Evolutionary conservation across 805 yeast species (phyloP), one percentile per base, ranked within the genome.

Genomic region (Millerozyma acaciae): DNA sequence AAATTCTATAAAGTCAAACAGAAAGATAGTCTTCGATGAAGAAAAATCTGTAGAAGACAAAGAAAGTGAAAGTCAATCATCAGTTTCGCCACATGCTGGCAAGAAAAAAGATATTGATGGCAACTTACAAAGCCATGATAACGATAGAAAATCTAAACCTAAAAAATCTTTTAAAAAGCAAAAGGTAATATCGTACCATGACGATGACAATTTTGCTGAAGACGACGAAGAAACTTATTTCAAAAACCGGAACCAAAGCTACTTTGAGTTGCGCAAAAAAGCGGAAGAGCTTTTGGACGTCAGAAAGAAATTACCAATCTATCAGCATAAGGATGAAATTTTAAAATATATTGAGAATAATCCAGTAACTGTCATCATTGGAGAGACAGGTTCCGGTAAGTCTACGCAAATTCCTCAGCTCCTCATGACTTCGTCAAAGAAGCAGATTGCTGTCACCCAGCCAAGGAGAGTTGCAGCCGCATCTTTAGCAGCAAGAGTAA

Each of bases 391-490:
- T 60, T 86, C 96, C 6, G 97, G 97, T 67, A 90, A 90, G 54
- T 89, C 97, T 3, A 90, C 98, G 0, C 98, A 90, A 62, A 80
- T 90, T 29, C 97, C 98, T 0, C 97, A 90, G 53, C 81, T 90
- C 44, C 53, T 90, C n/a, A 74, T 84, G 60, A 72, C 76, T 1
- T 52, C 58, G 22, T 62, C 60, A 41, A 57, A 60, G 13, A 77
- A 76, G 39, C 67, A 73, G 16, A 79, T 90, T 14, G 97, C 95
- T 0, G 90, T 93, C 6, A 89, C 98, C 0, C 97, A 90, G 62
- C 98, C 98, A 1, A 81, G 98, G 62, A 75, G 97, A 52, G 98
- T 90, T 23, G 97, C 98, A 3, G 98, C 98, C 2, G 86, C 93
- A 32, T 87, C 88, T 40, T 71, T 90, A 53, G 97, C 97, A 0